These are phyloP conservation scores for Silene coronaria DNA, from an alignment of 179 eudicot genomes.

Conservation along the genomic window DNA sequence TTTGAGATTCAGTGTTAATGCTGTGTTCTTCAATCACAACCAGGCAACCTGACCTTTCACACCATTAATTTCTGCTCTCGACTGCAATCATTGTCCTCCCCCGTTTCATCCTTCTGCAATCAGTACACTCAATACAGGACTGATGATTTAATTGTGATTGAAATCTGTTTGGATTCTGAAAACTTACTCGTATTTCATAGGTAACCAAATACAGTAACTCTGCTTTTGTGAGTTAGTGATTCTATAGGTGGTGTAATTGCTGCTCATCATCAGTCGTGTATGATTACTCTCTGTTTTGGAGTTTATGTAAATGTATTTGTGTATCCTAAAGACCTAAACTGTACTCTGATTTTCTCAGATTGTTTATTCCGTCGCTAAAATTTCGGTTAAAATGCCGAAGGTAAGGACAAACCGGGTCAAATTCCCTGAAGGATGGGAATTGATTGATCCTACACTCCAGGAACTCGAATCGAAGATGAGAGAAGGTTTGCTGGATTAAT, in stretches of 20 bases:
- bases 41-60: not conserved
- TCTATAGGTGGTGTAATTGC: no score
- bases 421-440: conserved; percentile 84
- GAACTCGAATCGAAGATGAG: conserved; percentile 91
- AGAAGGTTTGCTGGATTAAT: conserved; percentile 47
- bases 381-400: conserved; percentile 55
- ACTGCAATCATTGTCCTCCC: no score
- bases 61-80: no score
- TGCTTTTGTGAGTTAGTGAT: no score
- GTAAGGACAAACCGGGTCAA: conserved; percentile 79
- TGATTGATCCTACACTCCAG: conserved; percentile 76
- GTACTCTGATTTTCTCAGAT: not conserved
- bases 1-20: not conserved
- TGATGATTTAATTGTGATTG: no score
- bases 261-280: no score
- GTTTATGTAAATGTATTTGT: not conserved
- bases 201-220: no score
- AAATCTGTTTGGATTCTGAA: no score
- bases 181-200: no score
- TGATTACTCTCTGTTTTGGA: not conserved
- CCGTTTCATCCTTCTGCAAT: no score
- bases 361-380: not conserved
- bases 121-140: no score
- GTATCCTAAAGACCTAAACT: not conserved
- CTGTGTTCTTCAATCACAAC: not conserved